Evolutionary conservation across 805 yeast genomes (phyloP).

Genomic region (Ogataea populi-albae): DNA sequence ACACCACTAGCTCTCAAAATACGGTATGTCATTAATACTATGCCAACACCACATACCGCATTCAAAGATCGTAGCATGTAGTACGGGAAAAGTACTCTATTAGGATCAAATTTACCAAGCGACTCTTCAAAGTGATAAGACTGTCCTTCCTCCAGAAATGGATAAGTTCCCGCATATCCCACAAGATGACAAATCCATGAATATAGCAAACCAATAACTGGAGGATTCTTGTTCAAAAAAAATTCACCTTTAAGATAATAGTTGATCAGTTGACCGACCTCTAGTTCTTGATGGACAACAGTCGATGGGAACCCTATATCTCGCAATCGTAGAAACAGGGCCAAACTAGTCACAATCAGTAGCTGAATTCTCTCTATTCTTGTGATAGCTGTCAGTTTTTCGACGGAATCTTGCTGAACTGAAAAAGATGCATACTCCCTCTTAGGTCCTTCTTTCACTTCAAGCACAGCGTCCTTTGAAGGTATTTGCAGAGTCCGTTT

Average conservation of each 20-base stretch:
- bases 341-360: slow-evolving; percentile 24
- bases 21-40: slow-evolving; percentile 51
- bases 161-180: slow-evolving; percentile 61
- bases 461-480: not conserved
- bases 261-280: slow-evolving; percentile 84
- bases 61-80: slow-evolving; percentile 56
- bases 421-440: slow-evolving; percentile 9
- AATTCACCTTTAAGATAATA: slow-evolving; percentile 65
- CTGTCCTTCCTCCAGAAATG: slow-evolving; percentile 53
- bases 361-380: slow-evolving; percentile 19
- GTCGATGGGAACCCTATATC: slow-evolving; percentile 61
- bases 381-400: not conserved
- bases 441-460: slow-evolving; percentile 9
- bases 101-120: too few species aligned
- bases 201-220: slow-evolving; percentile 69
- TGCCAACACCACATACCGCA: slow-evolving; percentile 50
- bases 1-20: slow-evolving; percentile 57
- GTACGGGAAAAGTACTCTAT: slow-evolving; percentile 40
- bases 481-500: too few species aligned
- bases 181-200: slow-evolving; percentile 57
- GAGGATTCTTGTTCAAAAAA: slow-evolving; percentile 80
- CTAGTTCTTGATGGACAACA: slow-evolving; percentile 91
- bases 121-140: slow-evolving; percentile 5
- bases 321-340: slow-evolving; percentile 56
- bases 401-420: not conserved